Evolutionary conservation across 805 yeast genomes (phyloP).

Genomic region (Yamadazyma philogaea): DNA sequence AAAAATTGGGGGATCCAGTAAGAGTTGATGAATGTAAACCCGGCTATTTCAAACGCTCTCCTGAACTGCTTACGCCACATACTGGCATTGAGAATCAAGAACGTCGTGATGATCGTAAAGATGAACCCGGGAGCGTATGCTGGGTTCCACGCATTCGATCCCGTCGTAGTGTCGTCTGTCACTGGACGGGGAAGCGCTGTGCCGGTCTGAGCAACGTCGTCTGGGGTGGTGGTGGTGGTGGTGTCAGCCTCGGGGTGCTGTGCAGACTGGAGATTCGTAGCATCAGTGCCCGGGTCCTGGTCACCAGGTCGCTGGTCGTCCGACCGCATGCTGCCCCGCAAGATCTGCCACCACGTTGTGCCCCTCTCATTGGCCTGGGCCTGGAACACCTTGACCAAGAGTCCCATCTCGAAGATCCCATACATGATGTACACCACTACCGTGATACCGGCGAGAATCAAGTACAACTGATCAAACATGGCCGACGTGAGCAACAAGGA

Average conservation of each 20-base stretch:
- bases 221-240: too few relatives aligned
- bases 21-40: constrained; percentile 55
- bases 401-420: constrained; percentile 72
- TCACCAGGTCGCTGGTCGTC: constrained; percentile 12
- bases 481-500: constrained; percentile 58
- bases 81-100: constrained; percentile 53
- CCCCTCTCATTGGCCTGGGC: constrained; percentile 72
- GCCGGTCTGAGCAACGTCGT: not conserved
- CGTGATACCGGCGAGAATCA: constrained; percentile 68
- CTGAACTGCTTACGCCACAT: constrained; percentile 64
- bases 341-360: constrained; percentile 61
- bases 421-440: constrained; percentile 68
- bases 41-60: constrained; percentile 52
- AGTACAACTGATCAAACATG: constrained; percentile 52
- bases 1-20: constrained; percentile 88
- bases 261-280: too few relatives aligned
- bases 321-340: constrained; percentile 52
- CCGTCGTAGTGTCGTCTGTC: constrained; percentile 1
- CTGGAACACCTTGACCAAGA: constrained; percentile 60
- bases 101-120: constrained; percentile 36
- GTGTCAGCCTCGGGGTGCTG: too few relatives aligned
- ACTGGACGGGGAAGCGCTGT: constrained; percentile 9
- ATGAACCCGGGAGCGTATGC: constrained; percentile 27
- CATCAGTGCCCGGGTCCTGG: too few relatives aligned
- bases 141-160: constrained; percentile 21